A percentile compares a stretch with the other conserved stretches of the same genome.
These are phyloP conservation scores for Serpula lacrymans DNA, from an alignment of 768 basidiomycete species.

Conservation along the genomic window DNA sequence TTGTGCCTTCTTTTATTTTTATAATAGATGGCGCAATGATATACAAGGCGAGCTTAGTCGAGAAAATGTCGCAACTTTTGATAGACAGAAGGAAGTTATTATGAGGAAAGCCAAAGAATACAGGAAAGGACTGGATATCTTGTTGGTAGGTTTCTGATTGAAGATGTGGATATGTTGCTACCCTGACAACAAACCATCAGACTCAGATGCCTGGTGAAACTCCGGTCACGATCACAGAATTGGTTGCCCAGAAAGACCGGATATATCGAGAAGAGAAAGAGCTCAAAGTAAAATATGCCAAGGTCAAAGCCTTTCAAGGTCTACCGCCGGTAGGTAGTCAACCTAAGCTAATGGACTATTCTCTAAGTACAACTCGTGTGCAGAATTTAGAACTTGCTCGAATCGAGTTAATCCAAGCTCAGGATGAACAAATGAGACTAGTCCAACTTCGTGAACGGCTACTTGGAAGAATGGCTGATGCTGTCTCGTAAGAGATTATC, in stretches of 20 bases:
- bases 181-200: conserved; percentile 14
- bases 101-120: conserved; percentile 46
- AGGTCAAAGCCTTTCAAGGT: conserved; percentile 45
- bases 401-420: conserved; percentile 37
- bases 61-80: conserved; percentile 29
- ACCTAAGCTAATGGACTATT: not conserved
- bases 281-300: conserved; percentile 41
- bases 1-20: no score
- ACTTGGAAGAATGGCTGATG: conserved; percentile 42
- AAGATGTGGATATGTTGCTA: not conserved
- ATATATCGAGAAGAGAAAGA: conserved; percentile 35
- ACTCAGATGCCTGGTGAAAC: conserved; percentile 28
- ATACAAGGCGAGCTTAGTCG: conserved; percentile 21
- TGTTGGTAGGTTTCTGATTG: conserved; percentile 23
- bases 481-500: conserved; percentile 33
- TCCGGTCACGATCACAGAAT: conserved; percentile 36
- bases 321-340: conserved; percentile 41
- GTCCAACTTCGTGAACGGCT: conserved; percentile 47
- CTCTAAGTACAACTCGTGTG: not conserved
- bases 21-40: conserved; percentile 36
- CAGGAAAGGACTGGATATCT: conserved; percentile 35
- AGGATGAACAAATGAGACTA: conserved; percentile 42
- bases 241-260: conserved; percentile 35
- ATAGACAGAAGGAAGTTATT: conserved; percentile 39
- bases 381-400: conserved; percentile 48